Conservation (phyloP, 2,329 filamentous ascomycete species). For the Aureobasidium namibiae region DNA sequence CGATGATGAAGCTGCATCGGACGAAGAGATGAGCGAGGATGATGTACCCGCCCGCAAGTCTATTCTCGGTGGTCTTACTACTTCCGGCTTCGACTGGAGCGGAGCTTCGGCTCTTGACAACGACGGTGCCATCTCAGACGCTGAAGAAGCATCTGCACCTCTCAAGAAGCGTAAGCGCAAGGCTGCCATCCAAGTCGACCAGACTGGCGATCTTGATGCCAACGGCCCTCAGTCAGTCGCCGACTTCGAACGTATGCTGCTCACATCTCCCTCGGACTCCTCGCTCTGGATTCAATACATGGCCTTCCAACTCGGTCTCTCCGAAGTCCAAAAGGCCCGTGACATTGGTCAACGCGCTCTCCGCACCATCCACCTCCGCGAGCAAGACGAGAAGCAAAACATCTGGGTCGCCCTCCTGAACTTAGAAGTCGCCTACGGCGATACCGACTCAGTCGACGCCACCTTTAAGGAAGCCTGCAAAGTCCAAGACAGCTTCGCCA, state of each 20-base stretch:
- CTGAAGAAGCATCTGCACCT: constrained; percentile 43
- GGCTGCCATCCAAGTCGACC: constrained; percentile 73
- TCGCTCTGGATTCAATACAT: constrained; percentile 94
- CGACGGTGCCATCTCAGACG: constrained; percentile 48
- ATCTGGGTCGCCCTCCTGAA: constrained; percentile 94
- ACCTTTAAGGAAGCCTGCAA: constrained; percentile 89
- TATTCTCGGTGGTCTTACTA: constrained; percentile 44
- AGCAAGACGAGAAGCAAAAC: constrained; percentile 88
- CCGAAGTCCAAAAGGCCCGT: constrained; percentile 79
- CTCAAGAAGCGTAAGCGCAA: constrained; percentile 62
- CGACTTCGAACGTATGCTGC: constrained; percentile 87
- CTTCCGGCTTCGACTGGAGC: constrained; percentile 81
- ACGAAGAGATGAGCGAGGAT: constrained; percentile 23
- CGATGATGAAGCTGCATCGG: constrained; percentile 43
- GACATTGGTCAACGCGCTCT: constrained; percentile 86
- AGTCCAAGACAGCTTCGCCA: constrained; percentile 84
- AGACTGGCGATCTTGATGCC: constrained; percentile 82
- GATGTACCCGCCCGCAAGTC: constrained; percentile 4
- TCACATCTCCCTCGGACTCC: constrained; percentile 90
- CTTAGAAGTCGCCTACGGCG: constrained; percentile 76
- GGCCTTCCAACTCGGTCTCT: constrained; percentile 93
- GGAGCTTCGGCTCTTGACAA: constrained; percentile 48
- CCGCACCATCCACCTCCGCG: constrained; percentile 80
- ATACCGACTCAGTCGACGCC: constrained; percentile 70
- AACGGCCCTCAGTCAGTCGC: constrained; percentile 81